A percentile compares a stretch with the other conserved stretches of the same genome.
These are phyloP conservation scores for Pythium rhizo-oryzae DNA, from an alignment of 352 stramenopile species.

Conservation along the genomic window DNA sequence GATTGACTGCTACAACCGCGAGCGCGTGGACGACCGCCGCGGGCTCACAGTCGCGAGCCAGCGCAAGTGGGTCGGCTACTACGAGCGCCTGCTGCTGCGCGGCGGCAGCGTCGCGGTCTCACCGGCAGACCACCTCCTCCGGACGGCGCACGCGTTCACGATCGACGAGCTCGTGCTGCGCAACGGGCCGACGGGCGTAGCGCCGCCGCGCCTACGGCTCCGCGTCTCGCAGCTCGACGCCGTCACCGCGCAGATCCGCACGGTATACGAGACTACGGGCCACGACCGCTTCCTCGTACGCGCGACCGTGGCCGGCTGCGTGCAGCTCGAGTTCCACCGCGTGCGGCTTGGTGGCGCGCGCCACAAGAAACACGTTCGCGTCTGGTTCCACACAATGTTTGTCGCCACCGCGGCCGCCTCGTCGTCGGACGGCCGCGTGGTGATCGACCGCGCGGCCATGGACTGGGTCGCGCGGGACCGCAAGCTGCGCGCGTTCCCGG, in stretches of 20 bases:
- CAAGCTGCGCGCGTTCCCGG: constrained; percentile 60
- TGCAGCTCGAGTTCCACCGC: constrained; percentile 64
- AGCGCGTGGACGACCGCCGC: constrained; percentile 55
- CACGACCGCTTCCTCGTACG: constrained; percentile 52
- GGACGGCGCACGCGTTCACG: constrained; percentile 8
- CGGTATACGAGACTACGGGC: constrained; percentile 56
- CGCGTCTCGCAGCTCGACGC: constrained; percentile 42
- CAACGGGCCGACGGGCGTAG: constrained; percentile 45
- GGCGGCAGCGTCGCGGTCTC: neutral
- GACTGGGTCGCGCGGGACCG: constrained; percentile 69
- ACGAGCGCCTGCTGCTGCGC: constrained; percentile 33
- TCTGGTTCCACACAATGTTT: constrained; percentile 77
- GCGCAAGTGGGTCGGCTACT: constrained; percentile 77
- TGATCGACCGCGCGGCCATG: constrained; percentile 30
- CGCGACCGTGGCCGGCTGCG: constrained; percentile 49
- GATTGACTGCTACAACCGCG: constrained; percentile 71
- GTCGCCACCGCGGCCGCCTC: constrained; percentile 31
- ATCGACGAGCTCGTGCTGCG: constrained; percentile 44
- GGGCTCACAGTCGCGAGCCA: constrained; percentile 72
- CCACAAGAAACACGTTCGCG: constrained; percentile 62
- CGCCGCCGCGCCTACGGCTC: constrained; percentile 46
- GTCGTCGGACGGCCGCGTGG: neutral
- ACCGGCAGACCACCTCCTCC: neutral
- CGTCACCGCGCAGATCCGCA: constrained; percentile 18
- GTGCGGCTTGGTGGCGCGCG: constrained; percentile 31